phyloP scores from a whole-genome alignment of 305 asterid species.

The Fraxinus paxiana region DNA sequence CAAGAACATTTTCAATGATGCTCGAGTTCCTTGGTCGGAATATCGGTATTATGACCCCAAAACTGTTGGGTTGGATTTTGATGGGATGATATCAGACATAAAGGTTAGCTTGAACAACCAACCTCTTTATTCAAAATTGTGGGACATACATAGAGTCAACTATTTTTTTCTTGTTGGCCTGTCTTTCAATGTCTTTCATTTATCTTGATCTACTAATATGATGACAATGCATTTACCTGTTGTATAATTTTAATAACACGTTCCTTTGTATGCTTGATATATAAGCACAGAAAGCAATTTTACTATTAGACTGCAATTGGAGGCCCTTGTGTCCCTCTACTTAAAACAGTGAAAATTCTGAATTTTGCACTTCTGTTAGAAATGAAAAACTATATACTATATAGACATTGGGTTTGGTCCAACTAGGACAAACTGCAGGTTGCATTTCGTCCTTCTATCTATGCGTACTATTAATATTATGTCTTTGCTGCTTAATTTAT shows the following conservation, averaged over 20 bases:
- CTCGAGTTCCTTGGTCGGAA: constrained; percentile 91
- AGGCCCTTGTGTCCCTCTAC: background rate
- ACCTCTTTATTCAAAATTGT: constrained; percentile 10
- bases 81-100: constrained; percentile 92
- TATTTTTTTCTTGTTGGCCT: constrained; percentile 2
- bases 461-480: background rate
- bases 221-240: constrained; percentile 6
- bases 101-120: constrained; percentile 49
- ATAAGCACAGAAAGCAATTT: background rate
- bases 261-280: background rate
- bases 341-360: background rate
- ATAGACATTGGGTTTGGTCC: background rate
- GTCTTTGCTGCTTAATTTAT: background rate
- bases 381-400: background rate
- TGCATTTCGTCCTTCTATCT: background rate
- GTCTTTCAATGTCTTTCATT: background rate
- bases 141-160: background rate
- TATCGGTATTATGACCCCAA: constrained; percentile 86
- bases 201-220: background rate
- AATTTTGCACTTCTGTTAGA: background rate
- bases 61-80: constrained; percentile 92
- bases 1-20: constrained; percentile 88
- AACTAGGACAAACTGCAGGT: background rate
- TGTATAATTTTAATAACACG: constrained; percentile 13
- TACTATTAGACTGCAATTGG: background rate